Conservation (phyloP, 2,329 filamentous ascomycete genomes). For the Saccharata proteae region DNA sequence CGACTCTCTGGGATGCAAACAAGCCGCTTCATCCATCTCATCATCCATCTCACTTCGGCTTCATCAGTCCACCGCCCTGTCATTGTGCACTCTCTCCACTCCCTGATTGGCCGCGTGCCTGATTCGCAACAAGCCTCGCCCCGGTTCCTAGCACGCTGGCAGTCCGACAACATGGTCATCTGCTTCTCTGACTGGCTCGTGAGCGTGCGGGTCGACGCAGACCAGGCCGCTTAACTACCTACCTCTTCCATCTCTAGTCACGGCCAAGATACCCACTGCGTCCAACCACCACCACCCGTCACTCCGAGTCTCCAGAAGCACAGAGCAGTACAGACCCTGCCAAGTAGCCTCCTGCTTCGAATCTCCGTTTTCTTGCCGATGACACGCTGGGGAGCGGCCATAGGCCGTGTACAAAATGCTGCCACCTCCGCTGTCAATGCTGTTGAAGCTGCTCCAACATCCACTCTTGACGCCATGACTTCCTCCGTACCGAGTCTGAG, state of each 20-base stretch:
- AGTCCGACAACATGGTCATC: too few species aligned
- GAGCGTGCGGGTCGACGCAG: too few species aligned
- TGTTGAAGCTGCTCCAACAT: conserved; percentile 1
- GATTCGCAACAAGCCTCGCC: conserved; percentile 5
- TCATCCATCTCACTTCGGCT: neutral
- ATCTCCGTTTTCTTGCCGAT: too few species aligned
- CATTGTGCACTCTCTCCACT: conserved; percentile 2
- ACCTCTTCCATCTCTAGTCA: conserved; percentile 5
- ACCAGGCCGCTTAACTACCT: conserved; percentile 6
- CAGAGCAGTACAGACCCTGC: too few species aligned
- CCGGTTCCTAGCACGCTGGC: conserved; percentile 1
- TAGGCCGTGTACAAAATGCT: conserved; percentile 11
- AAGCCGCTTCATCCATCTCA: neutral
- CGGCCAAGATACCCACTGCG: conserved; percentile 3
- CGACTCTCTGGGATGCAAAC: too few species aligned
- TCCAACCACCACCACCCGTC: too few species aligned
- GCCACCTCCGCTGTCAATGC: conserved; percentile 4
- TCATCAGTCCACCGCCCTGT: conserved; percentile 1
- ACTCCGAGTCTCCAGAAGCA: too few species aligned
- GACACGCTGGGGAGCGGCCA: too few species aligned
- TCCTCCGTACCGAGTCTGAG: conserved; percentile 23
- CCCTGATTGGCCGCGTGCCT: conserved; percentile 5
- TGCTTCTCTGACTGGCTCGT: conserved; percentile 5
- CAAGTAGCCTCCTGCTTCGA: too few species aligned
- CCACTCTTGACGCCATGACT: conserved; percentile 12